Base-by-base conservation (phyloP, 1,284 basidiomycete genomes). In the Pholiota adiposa region DNA sequence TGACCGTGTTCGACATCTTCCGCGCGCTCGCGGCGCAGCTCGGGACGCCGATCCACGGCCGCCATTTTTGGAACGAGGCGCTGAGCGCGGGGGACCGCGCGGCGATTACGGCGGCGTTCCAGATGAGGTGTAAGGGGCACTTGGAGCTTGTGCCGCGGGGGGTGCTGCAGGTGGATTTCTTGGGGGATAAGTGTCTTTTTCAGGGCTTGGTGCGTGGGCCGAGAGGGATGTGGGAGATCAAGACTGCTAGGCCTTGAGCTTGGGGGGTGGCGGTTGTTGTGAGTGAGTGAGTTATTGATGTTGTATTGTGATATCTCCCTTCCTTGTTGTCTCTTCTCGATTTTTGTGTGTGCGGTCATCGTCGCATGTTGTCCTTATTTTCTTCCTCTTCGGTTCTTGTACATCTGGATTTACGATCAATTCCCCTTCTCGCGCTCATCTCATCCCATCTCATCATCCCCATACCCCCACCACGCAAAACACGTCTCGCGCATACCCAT, bases 1-100 rank as follows among this genome's bases (percentile, higher is more conserved):
- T 87, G 43, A 87, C 84, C 3, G 70, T 88, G 2, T 72, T 72
- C 44, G 85, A 88, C 54, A 71, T 88, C 29, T 77, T 88, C 58
- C 60, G 63, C 0, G 73, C 75, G 51, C 64, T 79, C 25, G 66
- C 69, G 31, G 57, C 65, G 4, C 66, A 70, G 31, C 67, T 79
- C 19, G 59, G 64, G 38, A 55, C 49, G 18, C 67, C 63, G n/a
- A 71, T 78, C 25, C 65, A 63, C 8, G 63, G 63, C 7, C 63
- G 72, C 50, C 73, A 78, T 59, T 74, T 67, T 59, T 77, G 71
- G 65, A 77, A 76, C 56, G 72, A 72, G 48, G 69, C 67, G 21
- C 52, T 78, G 61, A 68, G 56, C 8, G 59, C 70, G 12, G 59
- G 53, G 4, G 73, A 75, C 48, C 63, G 77, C 25, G 64, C 62